These are phyloP conservation scores for Tieghemostelium lacteum DNA, from an alignment of 78 protist species.

Conservation along the genomic window DNA sequence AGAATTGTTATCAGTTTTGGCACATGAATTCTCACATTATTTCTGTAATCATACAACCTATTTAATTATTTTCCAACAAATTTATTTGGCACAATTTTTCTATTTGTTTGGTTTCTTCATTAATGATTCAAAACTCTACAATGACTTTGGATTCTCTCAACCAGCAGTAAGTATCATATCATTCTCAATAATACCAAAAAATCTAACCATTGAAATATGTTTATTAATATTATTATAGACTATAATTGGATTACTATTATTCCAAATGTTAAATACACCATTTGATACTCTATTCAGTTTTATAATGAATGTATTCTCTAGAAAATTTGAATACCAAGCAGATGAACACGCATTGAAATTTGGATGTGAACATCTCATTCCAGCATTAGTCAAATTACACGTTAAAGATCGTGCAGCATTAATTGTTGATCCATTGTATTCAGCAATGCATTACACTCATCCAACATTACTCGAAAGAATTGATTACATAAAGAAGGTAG, in stretches of 20 bases:
- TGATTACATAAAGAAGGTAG: slow-evolving; percentile 9
- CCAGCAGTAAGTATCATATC: background rate
- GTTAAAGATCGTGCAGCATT: slow-evolving; percentile 31
- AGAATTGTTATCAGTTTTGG: slow-evolving; percentile 82
- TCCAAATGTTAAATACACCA: slow-evolving; percentile 76
- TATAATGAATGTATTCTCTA: slow-evolving; percentile 40
- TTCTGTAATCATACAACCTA: slow-evolving; percentile 69
- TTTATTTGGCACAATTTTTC: slow-evolving; percentile 32
- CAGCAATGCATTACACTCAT: slow-evolving; percentile 68
- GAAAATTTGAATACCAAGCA: slow-evolving; percentile 86
- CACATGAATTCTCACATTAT: slow-evolving; percentile 94
- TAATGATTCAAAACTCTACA: slow-evolving; percentile 53
- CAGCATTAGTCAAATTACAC: slow-evolving; percentile 39
- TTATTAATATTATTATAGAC: no score
- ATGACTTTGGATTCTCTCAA: slow-evolving; percentile 72
- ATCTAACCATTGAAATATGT: no score
- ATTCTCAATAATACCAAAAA: no score
- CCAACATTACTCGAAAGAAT: slow-evolving; percentile 73
- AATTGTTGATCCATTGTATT: slow-evolving; percentile 54
- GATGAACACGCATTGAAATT: slow-evolving; percentile 22
- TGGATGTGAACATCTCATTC: slow-evolving; percentile 8
- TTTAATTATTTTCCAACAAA: slow-evolving; percentile 27
- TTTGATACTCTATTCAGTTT: slow-evolving; percentile 54
- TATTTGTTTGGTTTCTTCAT: slow-evolving; percentile 56
- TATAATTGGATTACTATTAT: slow-evolving; percentile 74